Evolutionary conservation across 2,329 filamentous ascomycete species (phyloP).

Genomic region (Colletotrichum karsti): DNA sequence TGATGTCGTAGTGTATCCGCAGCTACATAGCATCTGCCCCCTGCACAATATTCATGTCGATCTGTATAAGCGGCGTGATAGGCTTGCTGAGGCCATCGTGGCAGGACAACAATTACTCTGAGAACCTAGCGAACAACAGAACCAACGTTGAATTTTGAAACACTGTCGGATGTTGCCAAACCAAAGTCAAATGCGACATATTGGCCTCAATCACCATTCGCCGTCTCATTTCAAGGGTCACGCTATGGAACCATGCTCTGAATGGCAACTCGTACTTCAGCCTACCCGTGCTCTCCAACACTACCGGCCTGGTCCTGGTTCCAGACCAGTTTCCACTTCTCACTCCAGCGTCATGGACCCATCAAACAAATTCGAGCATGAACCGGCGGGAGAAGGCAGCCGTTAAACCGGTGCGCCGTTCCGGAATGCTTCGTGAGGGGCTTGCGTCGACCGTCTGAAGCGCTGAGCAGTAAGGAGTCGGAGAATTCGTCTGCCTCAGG

Average conservation of each 20-base stretch:
- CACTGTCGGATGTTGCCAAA: neutral
- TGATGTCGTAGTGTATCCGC: neutral
- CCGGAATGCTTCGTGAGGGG: neutral
- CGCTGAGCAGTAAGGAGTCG: neutral
- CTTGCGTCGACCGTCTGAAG: constrained; percentile 7
- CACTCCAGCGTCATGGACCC: neutral
- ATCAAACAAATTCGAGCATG: neutral
- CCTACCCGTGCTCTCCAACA: neutral
- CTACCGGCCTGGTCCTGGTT: constrained; percentile 14
- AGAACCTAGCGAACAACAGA: neutral
- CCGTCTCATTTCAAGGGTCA: neutral
- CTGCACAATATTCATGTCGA: neutral
- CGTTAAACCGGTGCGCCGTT: constrained; percentile 13
- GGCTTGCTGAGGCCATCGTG: constrained; percentile 1
- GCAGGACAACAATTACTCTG: neutral
- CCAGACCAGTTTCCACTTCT: neutral
- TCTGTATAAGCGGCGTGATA: neutral
- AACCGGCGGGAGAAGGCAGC: constrained; percentile 9
- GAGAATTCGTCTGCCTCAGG: constrained; percentile 25
- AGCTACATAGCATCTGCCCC: neutral
- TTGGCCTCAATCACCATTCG: neutral
- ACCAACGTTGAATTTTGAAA: constrained; percentile 9
- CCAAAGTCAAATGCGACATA: neutral
- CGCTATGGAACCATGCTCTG: neutral
- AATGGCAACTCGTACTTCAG: constrained; percentile 3